Base-by-base conservation (phyloP, 169 alveolate genomes). In the Eimeria acervulina region DNA sequence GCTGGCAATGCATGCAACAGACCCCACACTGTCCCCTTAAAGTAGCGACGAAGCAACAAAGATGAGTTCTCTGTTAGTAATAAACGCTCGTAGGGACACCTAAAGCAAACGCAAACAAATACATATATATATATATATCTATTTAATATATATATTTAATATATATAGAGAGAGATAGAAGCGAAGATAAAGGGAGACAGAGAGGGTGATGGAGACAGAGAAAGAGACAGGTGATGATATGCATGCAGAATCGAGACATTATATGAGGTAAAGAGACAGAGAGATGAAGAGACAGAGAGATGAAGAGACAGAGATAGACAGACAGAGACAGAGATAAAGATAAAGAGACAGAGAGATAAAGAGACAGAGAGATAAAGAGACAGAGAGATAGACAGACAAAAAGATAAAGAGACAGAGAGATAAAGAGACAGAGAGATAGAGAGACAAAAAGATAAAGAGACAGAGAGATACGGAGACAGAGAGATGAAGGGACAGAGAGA, bases 1-100 rank as follows among this genome's bases (percentile, higher is more conserved):
- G 95, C 96, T 1, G 99, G 99, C 61, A 96, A 95, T 74, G 97
- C 96, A 70, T 97, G 97, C 91, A 98, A 93, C 84, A 98, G 97
- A 87, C 97, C 98, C 70, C 95, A 81, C 66, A 98, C 96, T 93
- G 97, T 97, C 89, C 55, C 81, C 61, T 97, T 96, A 36, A 96
- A 95, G 96, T 93, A 97, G 87, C 97, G 98, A 90, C 99, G 97
- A 59, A 98, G 95, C 51, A 97, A 52, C n/a, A 89, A 28, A 10
- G 63, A 91, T 0, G 90, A 81, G 12, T 89, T 91, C 70, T 85
- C 94, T 68, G 94, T 40, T 3, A 72, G 8, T 81, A 74, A 40
- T n/a, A 76, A 42, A n/a, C 93, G 83, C 31, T 80, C 84, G 52
- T 61, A 52, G 7, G 96, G 72, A n/a, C 96, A 94, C 74, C 96